Base-by-base conservation (phyloP, 75 land plant genomes). In the Cryptomeria japonica region DNA sequence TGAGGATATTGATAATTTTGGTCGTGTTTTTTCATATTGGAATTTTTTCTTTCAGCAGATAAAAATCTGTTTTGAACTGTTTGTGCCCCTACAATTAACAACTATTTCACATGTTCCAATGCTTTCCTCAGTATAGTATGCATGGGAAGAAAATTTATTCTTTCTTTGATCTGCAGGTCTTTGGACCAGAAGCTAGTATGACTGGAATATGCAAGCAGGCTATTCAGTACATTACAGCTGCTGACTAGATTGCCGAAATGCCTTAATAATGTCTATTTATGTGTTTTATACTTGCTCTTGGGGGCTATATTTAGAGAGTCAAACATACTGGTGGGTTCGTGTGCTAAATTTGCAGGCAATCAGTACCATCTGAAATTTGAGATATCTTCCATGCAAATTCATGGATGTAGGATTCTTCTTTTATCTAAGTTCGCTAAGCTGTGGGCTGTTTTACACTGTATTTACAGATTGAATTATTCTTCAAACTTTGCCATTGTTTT, bases 101-200 rank as follows among this genome's bases (percentile, higher is more conserved):
- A 3, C 84, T 3, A 19, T 32, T 18, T n/a, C 32, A 34, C 19
- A 19, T 51, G 56, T 55, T 85, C 14, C 22, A 31, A 53, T 34
- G 39, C 41, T 42, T 85, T 85, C 32, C 86, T 51, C 15, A 49
- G 61, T 37, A 37, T 1, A 51, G 14, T 77, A 25, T 83, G 44
- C 39, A 18, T 68, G 39, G 64, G 37, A n/a, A 82, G 56, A 19
- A 58, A 61, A 22, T 82, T 83, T 80, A n/a, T 83, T 32, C 46
- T 3, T 38, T 90, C 34, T 64, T 64, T 42, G 72, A 46, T 89
- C 28, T 91, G 72, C 88, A 97, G 99, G 99, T 96, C 53, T 95
- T 93, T 90, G 99, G 99, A 22, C 99, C 99, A n/a, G 99, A 97
- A 92, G 99, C 99, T 36, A 97, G 97, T 38, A 97, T 97, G 99